Base-by-base conservation (phyloP, 2,329 filamentous ascomycete species). In the Aspergillus awamori region DNA sequence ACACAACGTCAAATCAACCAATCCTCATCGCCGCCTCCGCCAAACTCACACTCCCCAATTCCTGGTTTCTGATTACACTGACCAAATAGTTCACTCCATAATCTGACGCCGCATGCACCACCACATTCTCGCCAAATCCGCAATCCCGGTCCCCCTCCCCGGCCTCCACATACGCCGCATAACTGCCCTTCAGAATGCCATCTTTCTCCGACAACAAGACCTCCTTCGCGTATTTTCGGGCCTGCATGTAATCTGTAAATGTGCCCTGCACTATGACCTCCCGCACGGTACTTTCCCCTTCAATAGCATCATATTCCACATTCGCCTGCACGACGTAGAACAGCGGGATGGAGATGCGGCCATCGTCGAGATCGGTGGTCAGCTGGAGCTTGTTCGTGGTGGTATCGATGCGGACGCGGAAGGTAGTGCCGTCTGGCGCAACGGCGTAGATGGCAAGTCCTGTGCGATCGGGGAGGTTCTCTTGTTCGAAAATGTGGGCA, bases 111-210 rank as follows among this genome's bases (percentile, higher is more conserved):
- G 71, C 71, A 65, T 71, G 71, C 30, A 74, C 70, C 22, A 74
- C 33, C 8, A 74, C 71, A 66, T 74, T 73, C 51, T 72, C 70
- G 1, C 71, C 70, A 62, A 67, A 73, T 17, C 70, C 71, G 33
- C 70, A 73, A 38, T 74, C 70, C 8, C 53, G 66, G 36, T 72
- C 68, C 10, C 59, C 53, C 6, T 62, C 60, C 3, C 26, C 68
- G 1, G 70, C 70, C 57, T 73, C 68, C 17, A 67, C 66, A 53
- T 72, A 74, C 60, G 67, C 53, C 1, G 60, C 70, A 61, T 67
- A 74, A 7, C 61, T 70, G 39, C 72, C 70, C 45, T 66, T 67
- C 11, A 64, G 64, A 20, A 69, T 48, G 5, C 62, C 65, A 38
- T 65, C 58, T 53, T 67, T 65, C 1, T 59, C 58, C 3, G 58